Evolutionary conservation across 2,329 filamentous ascomycete species (phyloP), one percentile per base, ranked within the genome.

Genomic region (Xylariaceae sp.): DNA sequence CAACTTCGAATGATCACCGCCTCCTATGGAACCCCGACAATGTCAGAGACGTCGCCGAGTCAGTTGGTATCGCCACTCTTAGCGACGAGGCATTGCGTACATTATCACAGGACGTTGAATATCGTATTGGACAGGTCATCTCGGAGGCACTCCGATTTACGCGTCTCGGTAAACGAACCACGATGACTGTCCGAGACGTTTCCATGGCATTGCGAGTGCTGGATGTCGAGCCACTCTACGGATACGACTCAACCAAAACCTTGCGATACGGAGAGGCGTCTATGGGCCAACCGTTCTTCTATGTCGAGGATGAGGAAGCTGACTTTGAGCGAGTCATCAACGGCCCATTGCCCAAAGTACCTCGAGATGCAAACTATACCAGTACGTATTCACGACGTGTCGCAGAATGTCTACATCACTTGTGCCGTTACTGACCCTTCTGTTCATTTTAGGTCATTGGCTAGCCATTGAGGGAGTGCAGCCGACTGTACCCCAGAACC

Each of bases 261-360:
- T 75, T 99, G 65, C 83, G 88, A 52, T 99, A 95, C 68, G 94
- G 94, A 50, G 94, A 99, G 72, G 94, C 94, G 2, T 95, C 89
- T 55, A 76, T 99, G 11, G 91, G 92, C 7, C 94, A 99, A 72
- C 91, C 92, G 51, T 76, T 99, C 27, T 99, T 92, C 73, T 99
- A 99, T 70, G 88, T 99, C 39, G 94, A 99, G 68, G 94, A 99
- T 70, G 94, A 99, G 68, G 94, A 99, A 76, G 87, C 97, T 52
- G 94, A 99, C 72, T 97, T 99, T 68, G 94, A 99, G 76, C 97
- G 97, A 77, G 77, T 99, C 62, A 96, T 99, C 70, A 99, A 99
- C 74, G 91, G 91, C 61, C 89, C 94, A 3, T 74, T 99, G 62
- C 94, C 94, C 30, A 96, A 95, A 72, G 91, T 99, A 32, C 94